phyloP scores from a whole-genome alignment of 2,329 filamentous ascomycete species.

The Gliomastix tumulicola region DNA sequence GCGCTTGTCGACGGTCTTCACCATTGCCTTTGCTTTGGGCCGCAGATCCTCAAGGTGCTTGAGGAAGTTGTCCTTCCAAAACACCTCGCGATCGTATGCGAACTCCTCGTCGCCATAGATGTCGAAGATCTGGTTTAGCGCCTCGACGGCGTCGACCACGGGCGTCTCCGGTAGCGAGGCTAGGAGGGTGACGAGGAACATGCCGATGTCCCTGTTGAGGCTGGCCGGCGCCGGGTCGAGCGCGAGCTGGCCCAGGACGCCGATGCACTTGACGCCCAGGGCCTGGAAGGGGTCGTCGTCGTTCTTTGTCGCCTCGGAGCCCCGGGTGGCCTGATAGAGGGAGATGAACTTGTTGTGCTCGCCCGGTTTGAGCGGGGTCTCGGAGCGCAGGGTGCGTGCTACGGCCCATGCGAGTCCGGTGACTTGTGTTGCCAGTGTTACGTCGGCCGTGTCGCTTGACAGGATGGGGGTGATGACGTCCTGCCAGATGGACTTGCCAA shows the following conservation, averaged over 20 bases:
- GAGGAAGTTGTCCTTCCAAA: conserved; percentile 55
- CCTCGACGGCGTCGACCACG: conserved; percentile 53
- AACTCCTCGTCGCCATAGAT: conserved; percentile 57
- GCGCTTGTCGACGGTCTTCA: conserved; percentile 56
- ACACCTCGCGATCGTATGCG: conserved; percentile 53
- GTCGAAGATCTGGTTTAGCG: conserved; percentile 60
- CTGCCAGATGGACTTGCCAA: conserved; percentile 50
- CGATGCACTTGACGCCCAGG: conserved; percentile 59
- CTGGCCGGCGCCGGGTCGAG: conserved; percentile 43
- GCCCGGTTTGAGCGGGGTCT: conserved; percentile 38
- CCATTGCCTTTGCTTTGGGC: conserved; percentile 47
- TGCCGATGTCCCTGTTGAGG: conserved; percentile 55
- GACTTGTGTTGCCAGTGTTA: conserved; percentile 54
- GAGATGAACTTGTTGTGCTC: conserved; percentile 60
- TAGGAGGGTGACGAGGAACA: conserved; percentile 53
- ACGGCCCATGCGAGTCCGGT: conserved; percentile 62
- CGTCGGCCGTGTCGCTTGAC: conserved; percentile 52
- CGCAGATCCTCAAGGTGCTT: conserved; percentile 47
- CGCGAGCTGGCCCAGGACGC: conserved; percentile 58
- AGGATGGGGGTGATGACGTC: conserved; percentile 50
- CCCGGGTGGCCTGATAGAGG: conserved; percentile 53
- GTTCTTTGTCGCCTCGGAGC: conserved; percentile 14
- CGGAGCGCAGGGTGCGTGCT: conserved; percentile 43
- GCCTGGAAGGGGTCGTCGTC: conserved; percentile 51
- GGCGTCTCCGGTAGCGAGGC: conserved; percentile 43